These are phyloP conservation scores for Suhomyces kilbournensis DNA, from an alignment of 805 yeast genomes.

Conservation along the genomic window DNA sequence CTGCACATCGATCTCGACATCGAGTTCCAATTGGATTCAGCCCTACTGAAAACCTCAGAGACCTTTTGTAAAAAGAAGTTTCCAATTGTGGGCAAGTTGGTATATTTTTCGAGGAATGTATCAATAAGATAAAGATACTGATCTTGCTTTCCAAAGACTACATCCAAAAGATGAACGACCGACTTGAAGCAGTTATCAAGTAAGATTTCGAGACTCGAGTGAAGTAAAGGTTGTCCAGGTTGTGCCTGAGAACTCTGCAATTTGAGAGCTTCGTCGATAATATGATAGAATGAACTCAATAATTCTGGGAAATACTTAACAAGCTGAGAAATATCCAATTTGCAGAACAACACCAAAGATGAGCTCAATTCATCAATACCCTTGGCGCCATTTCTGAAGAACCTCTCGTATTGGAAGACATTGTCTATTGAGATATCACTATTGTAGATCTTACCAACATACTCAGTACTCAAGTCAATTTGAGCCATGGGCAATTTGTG, in stretches of 20 bases:
- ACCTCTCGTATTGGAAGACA: conserved; percentile 51
- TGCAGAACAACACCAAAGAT: conserved; percentile 48
- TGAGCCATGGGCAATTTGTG: conserved; percentile 40
- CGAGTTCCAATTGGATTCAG: conserved; percentile 56
- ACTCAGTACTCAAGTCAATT: conserved; percentile 56
- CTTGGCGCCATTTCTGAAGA: conserved; percentile 40
- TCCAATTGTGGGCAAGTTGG: conserved; percentile 50
- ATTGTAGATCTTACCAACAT: conserved; percentile 67
- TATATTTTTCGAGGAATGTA: conserved; percentile 38
- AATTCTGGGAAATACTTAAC: conserved; percentile 62
- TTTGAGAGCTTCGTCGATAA: conserved; percentile 24
- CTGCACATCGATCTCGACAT: conserved; percentile 65
- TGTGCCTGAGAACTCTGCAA: background rate
- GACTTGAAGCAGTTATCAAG: conserved; percentile 48
- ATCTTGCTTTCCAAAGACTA: conserved; percentile 62
- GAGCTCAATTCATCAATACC: conserved; percentile 45
- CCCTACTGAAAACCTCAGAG: conserved; percentile 45
- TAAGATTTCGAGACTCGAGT: conserved; percentile 27
- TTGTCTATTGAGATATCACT: conserved; percentile 53
- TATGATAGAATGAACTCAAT: conserved; percentile 34
- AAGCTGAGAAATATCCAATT: conserved; percentile 51
- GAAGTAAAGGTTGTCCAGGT: conserved; percentile 15
- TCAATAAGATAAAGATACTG: conserved; percentile 59
- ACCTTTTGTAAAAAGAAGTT: conserved; percentile 45
- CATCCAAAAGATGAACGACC: conserved; percentile 58